Evolutionary conservation across 306 rosid species (phyloP).

Genomic region (Senna tora): DNA sequence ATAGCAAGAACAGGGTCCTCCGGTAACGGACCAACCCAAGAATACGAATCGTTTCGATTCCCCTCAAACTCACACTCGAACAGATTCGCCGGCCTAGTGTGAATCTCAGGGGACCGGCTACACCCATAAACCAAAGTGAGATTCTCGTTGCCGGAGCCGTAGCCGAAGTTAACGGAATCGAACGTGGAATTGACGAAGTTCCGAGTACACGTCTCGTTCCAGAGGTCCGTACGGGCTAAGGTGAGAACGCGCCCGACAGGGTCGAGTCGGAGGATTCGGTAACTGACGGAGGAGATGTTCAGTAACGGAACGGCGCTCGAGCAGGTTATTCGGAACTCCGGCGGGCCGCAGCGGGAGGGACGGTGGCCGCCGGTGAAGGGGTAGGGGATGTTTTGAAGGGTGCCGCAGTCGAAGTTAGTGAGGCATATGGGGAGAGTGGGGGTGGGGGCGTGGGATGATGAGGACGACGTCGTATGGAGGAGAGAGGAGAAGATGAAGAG

Average conservation of each 20-base stretch:
- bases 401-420: conserved; percentile 59
- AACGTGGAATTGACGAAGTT: conserved; percentile 40
- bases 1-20: conserved; percentile 40
- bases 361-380: conserved; percentile 59
- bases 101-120: neutral
- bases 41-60: conserved; percentile 43
- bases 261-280: conserved; percentile 52
- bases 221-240: conserved; percentile 62
- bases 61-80: conserved; percentile 42
- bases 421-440: conserved; percentile 42
- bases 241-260: conserved; percentile 22
- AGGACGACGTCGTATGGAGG: conserved; percentile 42
- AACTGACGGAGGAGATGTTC: conserved; percentile 37
- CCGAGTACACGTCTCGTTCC: conserved; percentile 55
- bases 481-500: conserved; percentile 26
- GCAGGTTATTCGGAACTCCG: conserved; percentile 53
- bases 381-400: conserved; percentile 47
- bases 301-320: conserved; percentile 34
- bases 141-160: conserved; percentile 44
- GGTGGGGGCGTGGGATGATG: conserved; percentile 30
- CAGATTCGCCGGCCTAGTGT: conserved; percentile 10
- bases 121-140: conserved; percentile 54
- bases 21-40: conserved; percentile 56
- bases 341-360: conserved; percentile 60
- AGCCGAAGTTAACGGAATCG: conserved; percentile 17